Conservation (phyloP, 2,329 filamentous ascomycete species). For the Colletotrichum tropicicola region DNA sequence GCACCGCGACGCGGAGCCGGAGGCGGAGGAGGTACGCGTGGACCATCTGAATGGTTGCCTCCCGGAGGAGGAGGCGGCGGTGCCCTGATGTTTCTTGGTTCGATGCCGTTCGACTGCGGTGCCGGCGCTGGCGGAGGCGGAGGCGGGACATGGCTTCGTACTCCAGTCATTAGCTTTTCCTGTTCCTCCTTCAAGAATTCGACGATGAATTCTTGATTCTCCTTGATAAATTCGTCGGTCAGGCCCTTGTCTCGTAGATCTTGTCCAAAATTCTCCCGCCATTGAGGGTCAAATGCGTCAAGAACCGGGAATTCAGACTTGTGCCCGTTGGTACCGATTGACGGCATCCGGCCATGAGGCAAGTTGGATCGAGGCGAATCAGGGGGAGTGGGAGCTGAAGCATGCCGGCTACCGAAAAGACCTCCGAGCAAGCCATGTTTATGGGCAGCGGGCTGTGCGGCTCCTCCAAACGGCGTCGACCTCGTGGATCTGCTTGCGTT, state of each 20-base stretch:
- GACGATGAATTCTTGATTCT: conserved; percentile 75
- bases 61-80: conserved; percentile 45
- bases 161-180: conserved; percentile 45
- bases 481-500: conserved; percentile 90
- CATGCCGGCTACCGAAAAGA: conserved; percentile 68
- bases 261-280: conserved; percentile 73
- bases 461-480: conserved; percentile 76
- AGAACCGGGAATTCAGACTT: conserved; percentile 69
- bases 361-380: conserved; percentile 60
- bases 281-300: conserved; percentile 71
- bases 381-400: conserved; percentile 65
- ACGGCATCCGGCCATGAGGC: conserved; percentile 47
- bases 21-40: conserved; percentile 51
- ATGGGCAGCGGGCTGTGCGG: conserved; percentile 49
- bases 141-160: conserved; percentile 26
- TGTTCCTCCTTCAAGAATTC: conserved; percentile 70
- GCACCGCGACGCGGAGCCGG: conserved; percentile 49
- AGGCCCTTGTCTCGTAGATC: conserved; percentile 70
- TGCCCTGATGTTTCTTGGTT: conserved; percentile 40
- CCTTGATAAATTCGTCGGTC: conserved; percentile 72
- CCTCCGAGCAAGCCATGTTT: conserved; percentile 64
- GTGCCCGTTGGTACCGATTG: conserved; percentile 55
- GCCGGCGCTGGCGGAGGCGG: conserved; percentile 38
- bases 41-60: conserved; percentile 31
- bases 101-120: conserved; percentile 42